Evolutionary conservation across 805 yeast species (phyloP).

Genomic region (Metschnikowia koreensis): DNA sequence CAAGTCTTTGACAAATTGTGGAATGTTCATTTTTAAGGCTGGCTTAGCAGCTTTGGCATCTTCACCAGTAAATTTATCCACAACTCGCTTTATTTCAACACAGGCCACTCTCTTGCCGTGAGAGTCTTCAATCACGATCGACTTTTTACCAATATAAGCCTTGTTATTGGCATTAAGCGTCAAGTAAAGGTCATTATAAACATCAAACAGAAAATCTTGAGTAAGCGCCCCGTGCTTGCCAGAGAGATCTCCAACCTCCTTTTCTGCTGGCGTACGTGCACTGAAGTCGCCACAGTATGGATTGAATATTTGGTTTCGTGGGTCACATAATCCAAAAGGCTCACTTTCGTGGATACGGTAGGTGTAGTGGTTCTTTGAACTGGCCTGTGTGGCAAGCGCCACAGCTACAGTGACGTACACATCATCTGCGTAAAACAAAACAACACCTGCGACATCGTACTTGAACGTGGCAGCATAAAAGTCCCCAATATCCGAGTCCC

Average conservation of each 20-base stretch:
- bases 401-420: slow-evolving; percentile 1
- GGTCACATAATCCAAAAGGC: background rate
- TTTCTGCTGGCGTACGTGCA: slow-evolving; percentile 1
- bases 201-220: too few species aligned
- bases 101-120: slow-evolving; percentile 1
- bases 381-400: background rate
- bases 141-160: slow-evolving; percentile 2
- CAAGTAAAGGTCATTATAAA: slow-evolving; percentile 4
- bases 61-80: background rate
- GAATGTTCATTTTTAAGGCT: background rate
- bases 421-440: background rate
- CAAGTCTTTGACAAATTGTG: background rate
- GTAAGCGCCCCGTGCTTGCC: slow-evolving; percentile 4
- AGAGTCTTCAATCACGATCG: background rate
- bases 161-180: slow-evolving; percentile 5
- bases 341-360: background rate
- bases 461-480: background rate
- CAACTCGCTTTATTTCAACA: background rate
- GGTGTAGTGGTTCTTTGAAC: background rate
- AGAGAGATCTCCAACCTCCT: slow-evolving; percentile 7
- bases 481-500: background rate
- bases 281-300: slow-evolving; percentile 1
- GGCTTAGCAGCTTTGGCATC: slow-evolving; percentile 1
- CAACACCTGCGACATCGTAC: background rate
- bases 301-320: background rate